Percentiles rank a stretch among this genome's conserved stretches.
Evolutionary conservation across 1,139 yeast genomes (phyloP).

Genomic region (Yamadazyma friedrichii): DNA sequence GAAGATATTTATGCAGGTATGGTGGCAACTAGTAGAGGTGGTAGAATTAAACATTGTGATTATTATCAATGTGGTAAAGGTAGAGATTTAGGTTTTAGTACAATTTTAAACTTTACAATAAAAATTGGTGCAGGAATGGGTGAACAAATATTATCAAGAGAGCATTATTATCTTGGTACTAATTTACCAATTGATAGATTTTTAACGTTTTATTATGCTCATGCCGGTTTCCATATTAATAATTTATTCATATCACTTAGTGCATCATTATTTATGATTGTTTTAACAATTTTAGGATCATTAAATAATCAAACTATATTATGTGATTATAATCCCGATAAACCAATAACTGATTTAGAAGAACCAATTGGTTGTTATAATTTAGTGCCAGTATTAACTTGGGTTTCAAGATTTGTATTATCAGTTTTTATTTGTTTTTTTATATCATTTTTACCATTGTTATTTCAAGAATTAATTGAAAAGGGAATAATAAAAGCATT

Average conservation of each 20-base stretch:
- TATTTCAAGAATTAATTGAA: conserved; percentile 78
- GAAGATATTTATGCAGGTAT: conserved; percentile 94
- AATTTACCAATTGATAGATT: conserved; percentile 77
- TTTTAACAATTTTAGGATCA: conserved; percentile 67
- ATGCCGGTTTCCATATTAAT: conserved; percentile 86
- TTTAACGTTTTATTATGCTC: conserved; percentile 84
- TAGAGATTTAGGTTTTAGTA: conserved; percentile 81
- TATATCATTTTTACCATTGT: conserved; percentile 76
- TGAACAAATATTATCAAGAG: conserved; percentile 82
- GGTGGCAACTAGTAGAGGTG: conserved; percentile 79
- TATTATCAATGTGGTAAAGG: conserved; percentile 92
- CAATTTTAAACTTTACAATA: conserved; percentile 80
- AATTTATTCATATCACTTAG: conserved; percentile 78
- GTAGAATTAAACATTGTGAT: conserved; percentile 83
- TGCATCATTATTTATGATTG: conserved; percentile 66
- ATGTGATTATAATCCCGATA: conserved; percentile 46
- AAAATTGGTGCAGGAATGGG: conserved; percentile 97
- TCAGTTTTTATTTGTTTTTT: conserved; percentile 83
- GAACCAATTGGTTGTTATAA: conserved; percentile 75
- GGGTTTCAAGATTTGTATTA: conserved; percentile 79
- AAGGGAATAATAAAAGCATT: conserved; percentile 68
- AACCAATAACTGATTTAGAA: conserved; percentile 59
- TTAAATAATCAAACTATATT: conserved; percentile 57
- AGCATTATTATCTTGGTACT: conserved; percentile 79
- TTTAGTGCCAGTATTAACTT: conserved; percentile 67